Conservation (phyloP, 192 early-diverging fungal species). For the Spizellomyces sp. region DNA sequence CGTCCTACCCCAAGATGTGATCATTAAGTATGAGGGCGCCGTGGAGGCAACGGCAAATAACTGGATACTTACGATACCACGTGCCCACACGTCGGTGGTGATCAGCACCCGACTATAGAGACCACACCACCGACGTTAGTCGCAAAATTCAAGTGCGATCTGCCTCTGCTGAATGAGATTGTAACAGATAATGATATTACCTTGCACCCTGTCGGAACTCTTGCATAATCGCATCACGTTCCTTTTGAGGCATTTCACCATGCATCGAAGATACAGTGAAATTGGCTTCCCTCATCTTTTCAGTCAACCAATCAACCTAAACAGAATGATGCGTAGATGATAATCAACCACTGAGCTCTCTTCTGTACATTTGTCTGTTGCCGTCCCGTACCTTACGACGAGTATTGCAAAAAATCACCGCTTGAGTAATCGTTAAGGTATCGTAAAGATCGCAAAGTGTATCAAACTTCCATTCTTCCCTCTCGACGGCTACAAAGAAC, state of each 20-base stretch:
- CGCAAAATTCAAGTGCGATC: neutral
- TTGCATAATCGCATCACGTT: slow-evolving; percentile 96
- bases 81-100: slow-evolving; percentile 97
- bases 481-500: slow-evolving; percentile 97
- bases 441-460: slow-evolving; percentile 98
- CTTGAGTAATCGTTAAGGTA: slow-evolving; percentile 95
- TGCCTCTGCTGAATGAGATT: neutral
- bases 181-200: slow-evolving; percentile 31
- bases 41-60: neutral
- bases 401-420: slow-evolving; percentile 98
- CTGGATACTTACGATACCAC: slow-evolving; percentile 72
- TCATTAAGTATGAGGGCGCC: too few relatives aligned
- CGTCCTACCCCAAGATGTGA: slow-evolving; percentile 56
- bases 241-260: slow-evolving; percentile 98
- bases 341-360: neutral
- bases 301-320: slow-evolving; percentile 93
- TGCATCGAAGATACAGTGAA: slow-evolving; percentile 99
- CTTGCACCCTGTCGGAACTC: slow-evolving; percentile 92
- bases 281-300: slow-evolving; percentile 94
- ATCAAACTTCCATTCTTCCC: slow-evolving; percentile 99
- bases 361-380: too few relatives aligned
- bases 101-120: slow-evolving; percentile 85
- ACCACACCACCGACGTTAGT: slow-evolving; percentile 28
- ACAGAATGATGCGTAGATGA: neutral
- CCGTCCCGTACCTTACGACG: slow-evolving; percentile 70